These are phyloP conservation scores for Fusarium sterilihyphosum DNA, from an alignment of 2,329 filamentous ascomycete genomes.

Conservation along the genomic window DNA sequence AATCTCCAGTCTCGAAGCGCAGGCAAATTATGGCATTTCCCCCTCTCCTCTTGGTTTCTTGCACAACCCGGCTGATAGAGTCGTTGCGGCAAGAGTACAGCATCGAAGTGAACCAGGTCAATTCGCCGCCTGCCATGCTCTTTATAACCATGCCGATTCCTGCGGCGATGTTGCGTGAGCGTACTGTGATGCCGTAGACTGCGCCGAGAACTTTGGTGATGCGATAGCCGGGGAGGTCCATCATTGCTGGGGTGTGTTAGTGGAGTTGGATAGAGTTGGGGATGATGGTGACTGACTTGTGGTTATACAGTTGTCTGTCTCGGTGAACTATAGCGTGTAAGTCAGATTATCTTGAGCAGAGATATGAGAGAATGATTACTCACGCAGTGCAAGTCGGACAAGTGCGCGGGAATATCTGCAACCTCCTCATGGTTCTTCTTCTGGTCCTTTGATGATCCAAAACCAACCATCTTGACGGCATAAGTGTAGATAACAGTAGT, in stretches of 20 bases:
- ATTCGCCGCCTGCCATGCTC: conserved; percentile 67
- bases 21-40: conserved; percentile 70
- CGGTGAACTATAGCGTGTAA: conserved; percentile 53
- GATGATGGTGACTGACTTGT: conserved; percentile 52
- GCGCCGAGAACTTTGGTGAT: conserved; percentile 66
- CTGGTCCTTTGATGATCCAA: conserved; percentile 38
- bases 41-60: conserved; percentile 65
- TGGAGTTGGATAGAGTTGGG: not conserved
- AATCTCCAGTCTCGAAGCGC: conserved; percentile 65
- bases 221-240: conserved; percentile 69
- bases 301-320: conserved; percentile 69
- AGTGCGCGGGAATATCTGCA: conserved; percentile 51
- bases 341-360: not conserved
- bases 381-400: conserved; percentile 62
- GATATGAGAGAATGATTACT: not conserved
- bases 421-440: conserved; percentile 41
- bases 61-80: conserved; percentile 64
- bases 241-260: conserved; percentile 58
- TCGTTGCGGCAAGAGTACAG: conserved; percentile 68
- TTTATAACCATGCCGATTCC: conserved; percentile 65
- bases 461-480: conserved; percentile 39
- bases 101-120: conserved; percentile 67
- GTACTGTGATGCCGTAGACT: conserved; percentile 66
- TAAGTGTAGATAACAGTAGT: not conserved
- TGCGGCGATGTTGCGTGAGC: conserved; percentile 67